phyloP scores from a whole-genome alignment of 2,329 filamentous ascomycete genomes.

The Metarhizium guizhouense region DNA sequence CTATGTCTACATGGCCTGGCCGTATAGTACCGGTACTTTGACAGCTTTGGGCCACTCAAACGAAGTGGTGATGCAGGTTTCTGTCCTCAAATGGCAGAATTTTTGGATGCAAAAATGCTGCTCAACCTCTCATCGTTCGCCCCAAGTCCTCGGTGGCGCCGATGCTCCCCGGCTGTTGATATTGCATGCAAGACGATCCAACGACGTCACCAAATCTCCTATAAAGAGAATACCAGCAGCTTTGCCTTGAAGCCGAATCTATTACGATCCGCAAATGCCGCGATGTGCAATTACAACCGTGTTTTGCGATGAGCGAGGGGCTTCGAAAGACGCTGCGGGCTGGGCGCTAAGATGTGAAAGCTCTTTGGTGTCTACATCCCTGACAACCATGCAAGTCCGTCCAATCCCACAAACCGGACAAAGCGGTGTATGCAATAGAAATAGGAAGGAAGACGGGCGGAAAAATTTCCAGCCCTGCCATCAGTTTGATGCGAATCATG shows the following conservation, averaged over 20 bases:
- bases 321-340: neutral
- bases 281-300: neutral
- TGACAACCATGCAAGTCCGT: neutral
- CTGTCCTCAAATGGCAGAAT: neutral
- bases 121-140: neutral
- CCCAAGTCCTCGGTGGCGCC: neutral
- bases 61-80: neutral
- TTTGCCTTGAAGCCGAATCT: neutral
- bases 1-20: neutral
- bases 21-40: neutral
- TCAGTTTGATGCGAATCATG: neutral
- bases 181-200: neutral
- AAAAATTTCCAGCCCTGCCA: neutral
- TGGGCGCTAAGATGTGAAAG: constrained; percentile 19
- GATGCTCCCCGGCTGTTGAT: neutral
- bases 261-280: neutral
- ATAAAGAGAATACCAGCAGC: neutral
- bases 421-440: neutral
- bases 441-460: neutral
- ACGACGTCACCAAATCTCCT: neutral
- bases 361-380: constrained; percentile 1
- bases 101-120: neutral
- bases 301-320: constrained; percentile 6
- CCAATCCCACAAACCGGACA: neutral
- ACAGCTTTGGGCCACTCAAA: neutral